Evolutionary conservation across 306 rosid species (phyloP).

Genomic region (Mimosa pudica): DNA sequence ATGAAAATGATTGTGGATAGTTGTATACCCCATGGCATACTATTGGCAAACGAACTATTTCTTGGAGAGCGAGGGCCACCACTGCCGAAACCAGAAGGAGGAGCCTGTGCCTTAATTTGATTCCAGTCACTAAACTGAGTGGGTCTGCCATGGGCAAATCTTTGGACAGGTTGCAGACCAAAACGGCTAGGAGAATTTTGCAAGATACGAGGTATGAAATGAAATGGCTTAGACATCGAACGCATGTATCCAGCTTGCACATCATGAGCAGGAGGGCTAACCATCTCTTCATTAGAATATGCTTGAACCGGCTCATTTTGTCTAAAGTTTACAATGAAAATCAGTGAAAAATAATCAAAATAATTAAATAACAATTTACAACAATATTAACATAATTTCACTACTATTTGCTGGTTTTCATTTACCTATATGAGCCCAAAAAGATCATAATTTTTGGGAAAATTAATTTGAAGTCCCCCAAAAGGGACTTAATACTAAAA

Average conservation of each 20-base stretch:
- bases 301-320: conserved; percentile 69
- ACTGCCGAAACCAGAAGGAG: conserved; percentile 65
- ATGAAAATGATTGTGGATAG: conserved; percentile 26
- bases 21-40: conserved; percentile 84
- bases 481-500: no score
- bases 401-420: background rate
- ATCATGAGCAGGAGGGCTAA: conserved; percentile 71
- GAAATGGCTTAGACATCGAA: conserved; percentile 68
- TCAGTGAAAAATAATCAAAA: conserved; percentile 28
- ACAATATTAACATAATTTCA: conserved; percentile 26
- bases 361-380: conserved; percentile 6
- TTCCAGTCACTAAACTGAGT: conserved; percentile 71
- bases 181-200: conserved; percentile 93
- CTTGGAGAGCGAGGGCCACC: conserved; percentile 83
- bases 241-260: conserved; percentile 54
- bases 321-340: conserved; percentile 49
- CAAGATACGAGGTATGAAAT: conserved; percentile 65
- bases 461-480: no score
- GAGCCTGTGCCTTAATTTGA: conserved; percentile 70
- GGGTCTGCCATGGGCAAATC: conserved; percentile 72
- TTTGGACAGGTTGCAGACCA: conserved; percentile 79
- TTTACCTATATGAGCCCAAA: background rate
- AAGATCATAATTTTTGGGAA: background rate
- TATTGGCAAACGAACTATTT: conserved; percentile 63
- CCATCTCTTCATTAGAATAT: conserved; percentile 68